phyloP scores from a whole-genome alignment of 495 filamentous ascomycete species.

The Hyaloscypha finlandica region DNA sequence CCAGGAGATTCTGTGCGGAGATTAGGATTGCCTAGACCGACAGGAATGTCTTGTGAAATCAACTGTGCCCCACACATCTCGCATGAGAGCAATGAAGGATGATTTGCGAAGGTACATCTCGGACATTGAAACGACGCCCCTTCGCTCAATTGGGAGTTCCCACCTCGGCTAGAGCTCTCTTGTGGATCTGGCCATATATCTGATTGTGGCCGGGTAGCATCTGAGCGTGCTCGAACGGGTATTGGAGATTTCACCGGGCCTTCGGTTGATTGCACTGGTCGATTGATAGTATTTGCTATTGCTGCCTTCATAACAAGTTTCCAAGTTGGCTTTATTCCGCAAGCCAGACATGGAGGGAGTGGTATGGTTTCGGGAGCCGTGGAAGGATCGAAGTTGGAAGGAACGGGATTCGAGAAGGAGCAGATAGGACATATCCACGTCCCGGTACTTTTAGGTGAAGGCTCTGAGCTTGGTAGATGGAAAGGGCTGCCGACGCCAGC shows the following conservation, averaged over 20 bases:
- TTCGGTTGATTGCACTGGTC: constrained; percentile 17
- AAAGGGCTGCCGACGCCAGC: constrained; percentile 51
- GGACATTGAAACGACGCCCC: constrained; percentile 68
- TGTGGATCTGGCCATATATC: constrained; percentile 19
- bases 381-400: constrained; percentile 85
- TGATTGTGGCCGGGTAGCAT: constrained; percentile 26
- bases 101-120: constrained; percentile 91
- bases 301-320: constrained; percentile 81
- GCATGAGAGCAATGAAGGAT: constrained; percentile 81
- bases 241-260: constrained; percentile 23
- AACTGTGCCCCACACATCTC: constrained; percentile 90
- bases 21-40: constrained; percentile 38
- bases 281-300: constrained; percentile 59
- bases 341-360: constrained; percentile 85
- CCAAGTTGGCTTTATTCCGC: constrained; percentile 89
- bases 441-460: constrained; percentile 56
- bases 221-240: constrained; percentile 26
- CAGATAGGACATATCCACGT: constrained; percentile 99
- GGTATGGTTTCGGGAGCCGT: constrained; percentile 74
- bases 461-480: constrained; percentile 49
- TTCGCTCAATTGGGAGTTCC: background rate
- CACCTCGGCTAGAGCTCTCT: background rate
- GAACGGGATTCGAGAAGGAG: constrained; percentile 93
- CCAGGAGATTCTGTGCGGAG: constrained; percentile 75
- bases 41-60: constrained; percentile 54